Base-by-base conservation (phyloP, 23 red algal genomes). In the Gracilariopsis chorda region DNA sequence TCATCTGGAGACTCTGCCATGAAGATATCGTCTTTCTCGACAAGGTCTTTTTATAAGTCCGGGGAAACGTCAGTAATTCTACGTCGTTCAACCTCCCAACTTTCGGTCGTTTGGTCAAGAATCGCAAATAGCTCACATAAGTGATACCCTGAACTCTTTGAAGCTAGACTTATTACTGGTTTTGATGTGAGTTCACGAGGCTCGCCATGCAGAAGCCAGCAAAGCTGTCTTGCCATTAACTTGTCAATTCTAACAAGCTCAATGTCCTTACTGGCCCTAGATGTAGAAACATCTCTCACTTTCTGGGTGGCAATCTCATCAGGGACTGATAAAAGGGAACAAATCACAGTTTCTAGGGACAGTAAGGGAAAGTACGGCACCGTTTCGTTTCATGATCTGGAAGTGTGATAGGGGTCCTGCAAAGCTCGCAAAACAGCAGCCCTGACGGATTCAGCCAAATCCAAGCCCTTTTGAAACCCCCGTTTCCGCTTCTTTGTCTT, bases 181-280 rank as follows among this genome's bases (percentile, higher is more conserved):
- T 73, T 46, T 17, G 67, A 23, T 1, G 67, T 25, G 0, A 23
- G 25, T 73, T 46, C 67, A 73, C 67, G 67, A 46, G 67, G 40
- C 2, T 73, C 39, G 1, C 67, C 67, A 21, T 46, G 37, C 32
- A 73, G 67, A 35, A 73, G 47, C 37, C 67, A 73, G 47, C 67
- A 73, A 21, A 73, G 67, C 37, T 73, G 67, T 46, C 67, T 73
- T 32, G 32, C 17, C 67, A 73, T 37, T 46, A 89, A 25, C 40
- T 89, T 89, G 44, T 89, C 85, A 77, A 89, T 89, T 63, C 85
- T 24, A 76, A 76, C 70, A 57, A 89, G 52, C 44, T 89, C 85
- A 51, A 77, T 76, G 51, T 89, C 85, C 58, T 68, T 77, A 21
- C 44, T 53, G 17, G 24, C 23, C 33, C 14, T n/a, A 51, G 47